These are phyloP conservation scores for Sphaerobolus stellatus DNA, from an alignment of 1,284 basidiomycete genomes.

Conservation along the genomic window DNA sequence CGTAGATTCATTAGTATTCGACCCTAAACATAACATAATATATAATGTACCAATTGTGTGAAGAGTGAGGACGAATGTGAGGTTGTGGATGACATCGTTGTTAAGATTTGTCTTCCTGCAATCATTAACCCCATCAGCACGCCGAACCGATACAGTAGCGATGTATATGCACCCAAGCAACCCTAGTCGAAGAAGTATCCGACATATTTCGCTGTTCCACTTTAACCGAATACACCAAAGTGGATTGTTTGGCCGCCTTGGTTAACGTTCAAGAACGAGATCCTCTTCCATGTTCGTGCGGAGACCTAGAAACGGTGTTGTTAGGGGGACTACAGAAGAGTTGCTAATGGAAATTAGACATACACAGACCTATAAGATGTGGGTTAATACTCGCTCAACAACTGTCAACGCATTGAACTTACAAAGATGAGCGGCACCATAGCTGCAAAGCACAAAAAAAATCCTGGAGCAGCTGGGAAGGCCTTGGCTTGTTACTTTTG, in stretches of 20 bases:
- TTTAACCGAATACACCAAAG: slow-evolving; percentile 78
- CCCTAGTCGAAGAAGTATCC: slow-evolving; percentile 54
- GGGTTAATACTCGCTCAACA: no score
- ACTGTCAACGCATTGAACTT: slow-evolving; percentile 27
- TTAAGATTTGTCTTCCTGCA: slow-evolving; percentile 39
- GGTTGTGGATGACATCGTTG: slow-evolving; percentile 56
- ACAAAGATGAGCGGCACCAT: slow-evolving; percentile 69
- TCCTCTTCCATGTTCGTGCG: slow-evolving; percentile 66
- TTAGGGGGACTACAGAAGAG: not conserved
- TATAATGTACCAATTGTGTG: no score
- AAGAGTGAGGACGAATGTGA: slow-evolving; percentile 71
- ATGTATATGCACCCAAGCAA: slow-evolving; percentile 25
- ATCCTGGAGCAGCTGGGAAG: slow-evolving; percentile 42
- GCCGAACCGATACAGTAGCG: not conserved
- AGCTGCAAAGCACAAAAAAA: slow-evolving; percentile 57
- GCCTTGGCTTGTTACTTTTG: slow-evolving; percentile 7
- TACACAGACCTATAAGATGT: no score
- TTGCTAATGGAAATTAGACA: not conserved
- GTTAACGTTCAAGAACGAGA: slow-evolving; percentile 66
- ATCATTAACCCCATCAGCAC: not conserved
- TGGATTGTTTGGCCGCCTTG: slow-evolving; percentile 37
- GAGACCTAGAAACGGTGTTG: slow-evolving; percentile 42
- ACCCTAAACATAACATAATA: no score
- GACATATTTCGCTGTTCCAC: slow-evolving; percentile 52
- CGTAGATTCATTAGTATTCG: no score